Conservation (phyloP, 495 filamentous ascomycete genomes). For the Aspergillus nanangensis region DNA sequence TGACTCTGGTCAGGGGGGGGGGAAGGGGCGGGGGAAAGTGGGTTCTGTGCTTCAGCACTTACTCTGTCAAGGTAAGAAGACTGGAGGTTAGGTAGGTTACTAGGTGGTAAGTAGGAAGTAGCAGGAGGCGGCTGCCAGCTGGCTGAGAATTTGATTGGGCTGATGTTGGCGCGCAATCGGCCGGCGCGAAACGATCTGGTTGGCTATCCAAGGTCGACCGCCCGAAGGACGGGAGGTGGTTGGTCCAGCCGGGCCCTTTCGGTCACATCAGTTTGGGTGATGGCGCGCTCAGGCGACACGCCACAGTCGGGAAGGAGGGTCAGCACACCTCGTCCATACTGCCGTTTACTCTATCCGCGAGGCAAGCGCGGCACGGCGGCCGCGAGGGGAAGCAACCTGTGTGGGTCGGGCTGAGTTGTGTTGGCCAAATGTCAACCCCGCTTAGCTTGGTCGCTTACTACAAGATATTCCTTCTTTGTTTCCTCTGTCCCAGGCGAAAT, state of each 20-base stretch:
- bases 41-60: no score
- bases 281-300: conserved; percentile 31
- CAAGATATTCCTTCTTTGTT: neutral
- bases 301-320: conserved; percentile 18
- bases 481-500: conserved; percentile 6
- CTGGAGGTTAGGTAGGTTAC: no score
- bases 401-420: conserved; percentile 9
- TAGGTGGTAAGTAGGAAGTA: conserved; percentile 3
- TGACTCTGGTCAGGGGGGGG: no score
- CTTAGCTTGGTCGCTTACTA: conserved; percentile 10
- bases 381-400: conserved; percentile 5
- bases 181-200: conserved; percentile 23
- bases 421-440: neutral
- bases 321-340: conserved; percentile 7
- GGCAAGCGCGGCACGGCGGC: conserved; percentile 25
- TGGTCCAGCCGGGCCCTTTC: conserved; percentile 22
- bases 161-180: conserved; percentile 43
- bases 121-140: conserved; percentile 22
- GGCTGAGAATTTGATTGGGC: conserved; percentile 18
- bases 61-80: no score
- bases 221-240: conserved; percentile 1
- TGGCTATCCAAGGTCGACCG: conserved; percentile 11
- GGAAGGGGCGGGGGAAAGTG: no score
- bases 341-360: conserved; percentile 14
- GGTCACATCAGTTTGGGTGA: conserved; percentile 17